Conservation (phyloP, 1,284 basidiomycete genomes). For the Heterobasidion parviporum region DNA sequence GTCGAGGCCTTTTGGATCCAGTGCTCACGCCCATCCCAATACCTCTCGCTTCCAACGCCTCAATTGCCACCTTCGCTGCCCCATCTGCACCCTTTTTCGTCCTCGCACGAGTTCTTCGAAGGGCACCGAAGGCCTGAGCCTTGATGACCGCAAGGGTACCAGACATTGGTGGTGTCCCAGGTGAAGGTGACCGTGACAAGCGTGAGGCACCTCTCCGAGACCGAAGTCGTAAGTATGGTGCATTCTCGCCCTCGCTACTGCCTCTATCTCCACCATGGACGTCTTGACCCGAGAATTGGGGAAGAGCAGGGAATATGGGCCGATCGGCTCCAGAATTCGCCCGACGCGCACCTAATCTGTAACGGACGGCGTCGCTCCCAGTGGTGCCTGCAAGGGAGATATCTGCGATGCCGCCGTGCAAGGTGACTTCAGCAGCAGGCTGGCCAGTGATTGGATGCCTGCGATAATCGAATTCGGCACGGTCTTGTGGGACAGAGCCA, state of each 20-base stretch:
- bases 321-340: conserved; percentile 43
- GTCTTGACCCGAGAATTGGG: conserved; percentile 44
- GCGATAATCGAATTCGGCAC: conserved; percentile 57
- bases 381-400: conserved; percentile 45
- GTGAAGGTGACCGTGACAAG: conserved; percentile 63
- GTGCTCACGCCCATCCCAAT: conserved; percentile 44
- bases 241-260: conserved; percentile 47
- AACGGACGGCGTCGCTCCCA: conserved; percentile 47
- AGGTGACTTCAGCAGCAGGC: conserved; percentile 49
- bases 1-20: conserved; percentile 49
- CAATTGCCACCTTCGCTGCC: conserved; percentile 67
- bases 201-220: conserved; percentile 8
- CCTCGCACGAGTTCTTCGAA: conserved; percentile 66
- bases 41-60: conserved; percentile 68
- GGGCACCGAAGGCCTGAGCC: conserved; percentile 76
- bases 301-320: conserved; percentile 37
- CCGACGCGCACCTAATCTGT: conserved; percentile 43
- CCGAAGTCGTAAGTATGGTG: conserved; percentile 25
- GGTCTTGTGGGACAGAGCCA: conserved; percentile 40
- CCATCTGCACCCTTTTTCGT: conserved; percentile 65
- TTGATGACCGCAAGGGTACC: conserved; percentile 81
- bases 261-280: conserved; percentile 37
- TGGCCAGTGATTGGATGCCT: conserved; percentile 34
- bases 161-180: conserved; percentile 49
- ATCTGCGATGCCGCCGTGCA: conserved; percentile 66